Base-by-base conservation (phyloP, 108 stramenopile genomes). In the Skeletonema tropicum region DNA sequence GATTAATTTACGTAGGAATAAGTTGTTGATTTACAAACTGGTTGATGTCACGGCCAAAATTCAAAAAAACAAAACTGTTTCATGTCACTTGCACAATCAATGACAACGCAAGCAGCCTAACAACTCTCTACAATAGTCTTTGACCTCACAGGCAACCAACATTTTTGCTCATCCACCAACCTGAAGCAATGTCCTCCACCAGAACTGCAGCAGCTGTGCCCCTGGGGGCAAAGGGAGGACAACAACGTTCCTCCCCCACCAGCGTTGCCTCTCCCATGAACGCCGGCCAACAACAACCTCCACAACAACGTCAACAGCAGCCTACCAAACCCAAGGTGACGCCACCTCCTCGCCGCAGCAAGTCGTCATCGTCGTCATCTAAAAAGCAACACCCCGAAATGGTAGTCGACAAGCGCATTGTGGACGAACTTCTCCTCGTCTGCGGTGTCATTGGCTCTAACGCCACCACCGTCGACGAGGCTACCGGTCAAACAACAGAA, bases 391-490 rank as follows among this genome's bases (percentile, higher is more conserved):
- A 76, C 46, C 75, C 83, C 12, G 78, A 79, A 31, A 79, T 93
- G 87, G 59, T 73, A n/a, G 88, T 92, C 29, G 89, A 90, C 48
- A 88, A 87, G 69, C 80, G 83, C 8, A 74, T 94, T 29, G 83
- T 95, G 32, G 89, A 93, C 76, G 94, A 95, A 70, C 77, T 95
- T 41, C 73, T 95, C 19, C 74, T 95, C 32, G 90, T 95, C 6
- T 95, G 94, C 68, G 88, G 92, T 30, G 94, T 95, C 42, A 89
- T 95, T 57, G 94, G 94, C 19, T 90, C 92, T 55, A 79, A 77
- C 3, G 66, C 79, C 17, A 77, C 70, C 30, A 31, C 52, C 26
- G 41, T n/a, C 42, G 68, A 71, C 68, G 68, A 75, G 12, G 12
- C 12, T 25, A 62, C 36, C 31, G 65, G 39, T 30, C 57, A 59